Evolutionary conservation across 2,329 filamentous ascomycete species (phyloP).

Genomic region (Fusarium liriodendri): DNA sequence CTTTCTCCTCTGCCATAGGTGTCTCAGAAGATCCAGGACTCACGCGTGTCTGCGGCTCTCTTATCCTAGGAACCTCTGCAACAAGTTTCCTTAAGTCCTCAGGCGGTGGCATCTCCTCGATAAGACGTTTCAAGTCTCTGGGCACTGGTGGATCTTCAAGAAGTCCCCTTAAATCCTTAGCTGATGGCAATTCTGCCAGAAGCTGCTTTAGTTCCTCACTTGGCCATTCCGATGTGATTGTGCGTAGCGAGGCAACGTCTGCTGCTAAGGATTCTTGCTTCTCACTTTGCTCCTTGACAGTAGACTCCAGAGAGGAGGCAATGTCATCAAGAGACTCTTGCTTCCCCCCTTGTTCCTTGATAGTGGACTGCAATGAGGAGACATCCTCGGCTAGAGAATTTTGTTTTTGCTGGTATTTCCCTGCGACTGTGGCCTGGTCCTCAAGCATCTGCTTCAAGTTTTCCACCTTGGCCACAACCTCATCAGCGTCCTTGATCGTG

Average conservation of each 20-base stretch:
- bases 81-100: conserved; percentile 11
- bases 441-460: not conserved
- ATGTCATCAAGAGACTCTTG: conserved; percentile 1
- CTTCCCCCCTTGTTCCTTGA: conserved; percentile 4
- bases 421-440: not conserved
- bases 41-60: not conserved
- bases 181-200: conserved; percentile 7
- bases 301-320: conserved; percentile 8
- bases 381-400: conserved; percentile 2
- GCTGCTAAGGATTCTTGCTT: conserved; percentile 8
- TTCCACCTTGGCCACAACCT: not conserved
- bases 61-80: conserved; percentile 9
- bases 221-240: not conserved
- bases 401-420: conserved; percentile 16
- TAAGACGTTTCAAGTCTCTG: conserved; percentile 2
- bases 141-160: conserved; percentile 11
- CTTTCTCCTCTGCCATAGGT: conserved; percentile 16
- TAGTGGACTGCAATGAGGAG: conserved; percentile 1
- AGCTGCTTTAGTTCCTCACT: conserved; percentile 7
- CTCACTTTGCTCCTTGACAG: not conserved
- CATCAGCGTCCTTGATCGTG: not conserved
- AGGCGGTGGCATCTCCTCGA: conserved; percentile 16
- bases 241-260: conserved; percentile 1
- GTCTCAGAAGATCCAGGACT: not conserved
- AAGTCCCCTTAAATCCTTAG: not conserved